Percentiles rank a stretch among this genome's conserved stretches.
Evolutionary conservation across 2,329 filamentous ascomycete species (phyloP).

Genomic region (Fusarium heterosporum): DNA sequence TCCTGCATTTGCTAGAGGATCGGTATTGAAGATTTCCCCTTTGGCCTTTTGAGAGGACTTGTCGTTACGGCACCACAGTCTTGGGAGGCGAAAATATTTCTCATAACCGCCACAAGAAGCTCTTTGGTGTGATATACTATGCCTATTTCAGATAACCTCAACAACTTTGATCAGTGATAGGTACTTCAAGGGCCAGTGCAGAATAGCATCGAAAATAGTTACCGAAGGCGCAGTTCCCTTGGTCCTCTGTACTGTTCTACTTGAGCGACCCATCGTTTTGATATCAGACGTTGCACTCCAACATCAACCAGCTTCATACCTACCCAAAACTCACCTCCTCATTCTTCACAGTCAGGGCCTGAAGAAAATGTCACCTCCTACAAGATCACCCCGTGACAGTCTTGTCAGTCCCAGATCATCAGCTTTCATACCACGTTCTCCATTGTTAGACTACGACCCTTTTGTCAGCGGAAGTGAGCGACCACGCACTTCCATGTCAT

Average conservation of each 20-base stretch:
- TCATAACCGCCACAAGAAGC: not conserved
- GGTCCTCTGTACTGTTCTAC: not conserved
- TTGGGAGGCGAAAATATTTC: not conserved
- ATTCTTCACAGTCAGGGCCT: no score
- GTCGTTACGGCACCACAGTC: not conserved
- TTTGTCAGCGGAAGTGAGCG: constrained; percentile 39
- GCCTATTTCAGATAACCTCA: constrained; percentile 19
- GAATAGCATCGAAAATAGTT: not conserved
- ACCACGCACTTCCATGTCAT: constrained; percentile 21
- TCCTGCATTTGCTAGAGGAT: constrained; percentile 30
- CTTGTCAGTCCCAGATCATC: constrained; percentile 21
- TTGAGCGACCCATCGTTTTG: not conserved
- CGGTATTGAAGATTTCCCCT: not conserved
- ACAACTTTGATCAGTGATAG: constrained; percentile 9
- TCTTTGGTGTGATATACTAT: constrained; percentile 19
- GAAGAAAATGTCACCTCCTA: constrained; percentile 24
- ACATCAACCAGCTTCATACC: not conserved
- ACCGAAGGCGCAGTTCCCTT: not conserved
- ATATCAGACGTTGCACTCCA: not conserved
- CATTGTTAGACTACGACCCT: constrained; percentile 43
- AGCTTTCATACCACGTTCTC: constrained; percentile 28
- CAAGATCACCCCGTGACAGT: constrained; percentile 14
- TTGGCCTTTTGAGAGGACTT: not conserved
- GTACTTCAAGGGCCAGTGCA: constrained; percentile 1
- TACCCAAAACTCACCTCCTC: not conserved